Evolutionary conservation across 177 flowering plant species (phyloP), one percentile per base, ranked within the genome.

Genomic region (Vitis hybrid): DNA sequence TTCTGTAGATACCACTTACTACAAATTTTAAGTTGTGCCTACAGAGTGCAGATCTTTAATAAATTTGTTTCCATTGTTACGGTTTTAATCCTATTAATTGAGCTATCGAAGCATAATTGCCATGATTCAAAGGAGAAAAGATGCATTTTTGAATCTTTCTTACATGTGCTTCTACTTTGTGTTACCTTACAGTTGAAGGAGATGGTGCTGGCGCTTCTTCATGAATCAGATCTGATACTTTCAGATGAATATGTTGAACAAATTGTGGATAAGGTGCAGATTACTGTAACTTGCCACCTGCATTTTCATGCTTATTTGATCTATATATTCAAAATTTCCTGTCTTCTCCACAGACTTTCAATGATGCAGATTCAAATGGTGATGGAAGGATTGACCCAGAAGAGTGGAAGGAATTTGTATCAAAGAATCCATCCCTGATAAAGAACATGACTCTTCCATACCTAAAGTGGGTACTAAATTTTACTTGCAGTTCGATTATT

Each of bases 171-270:
- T 17, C 50, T 48, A 11, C 15, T 62, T 61, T 6, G 18, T 61
- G 27, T 41, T 49, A 2, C 24, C 8, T 54, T 15, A 41, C 69
- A 84, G 84, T 65, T 84, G 63, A 92, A 86, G 81, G 91, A 89
- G 81, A 90, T 94, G 98, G 92, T 92, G n/a, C 15, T 86, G 75
- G 94, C 97, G 8, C 86, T 92, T 71, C 62, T 92, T 58, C 84
- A 83, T 52, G 97, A 92, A 80, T 92, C 96, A 7, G 91, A 90
- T 71, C 76, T 94, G 69, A 24, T 73, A 11, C 87, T 92, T 18
- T 82, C 91, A 58, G 90, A 87, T 32, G 96, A 92, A 67, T 72
- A 80, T 21, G 71, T 90, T 15, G 91, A 92, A 82, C 61, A 74
- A 32, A 92, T 92, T 27, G 90, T 94, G 20, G 86, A 86, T 67